Conservation (phyloP, 2,329 filamentous ascomycete species). For the Venturia carpophila region DNA sequence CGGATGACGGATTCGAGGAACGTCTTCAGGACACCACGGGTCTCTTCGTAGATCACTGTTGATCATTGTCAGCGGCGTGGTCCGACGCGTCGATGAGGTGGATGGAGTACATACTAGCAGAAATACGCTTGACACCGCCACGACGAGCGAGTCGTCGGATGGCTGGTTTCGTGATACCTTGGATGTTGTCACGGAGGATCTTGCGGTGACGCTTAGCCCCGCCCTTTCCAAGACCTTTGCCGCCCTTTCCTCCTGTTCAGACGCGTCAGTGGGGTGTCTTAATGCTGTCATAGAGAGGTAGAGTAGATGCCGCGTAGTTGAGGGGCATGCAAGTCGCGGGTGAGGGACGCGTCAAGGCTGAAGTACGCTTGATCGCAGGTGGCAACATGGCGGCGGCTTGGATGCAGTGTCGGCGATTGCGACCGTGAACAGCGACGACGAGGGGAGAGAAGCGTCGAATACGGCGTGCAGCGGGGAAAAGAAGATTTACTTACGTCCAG, state of each 20-base stretch:
- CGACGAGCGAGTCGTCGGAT: constrained; percentile 48
- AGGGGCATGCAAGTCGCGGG: background rate
- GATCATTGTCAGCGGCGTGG: constrained; percentile 8
- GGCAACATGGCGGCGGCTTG: constrained; percentile 1
- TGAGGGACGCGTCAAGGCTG: constrained; percentile 15
- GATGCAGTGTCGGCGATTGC: constrained; percentile 17
- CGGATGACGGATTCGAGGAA: constrained; percentile 72
- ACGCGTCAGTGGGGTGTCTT: constrained; percentile 26
- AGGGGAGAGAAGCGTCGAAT: constrained; percentile 21
- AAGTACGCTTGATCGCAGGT: background rate
- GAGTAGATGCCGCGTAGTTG: constrained; percentile 16
- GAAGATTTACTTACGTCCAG: constrained; percentile 36
- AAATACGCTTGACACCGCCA: constrained; percentile 48
- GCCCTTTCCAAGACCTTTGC: constrained; percentile 48
- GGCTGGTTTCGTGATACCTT: constrained; percentile 48
- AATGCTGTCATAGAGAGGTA: constrained; percentile 21
- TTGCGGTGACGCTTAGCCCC: constrained; percentile 49
- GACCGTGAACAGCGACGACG: constrained; percentile 22
- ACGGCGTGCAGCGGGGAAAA: constrained; percentile 15
- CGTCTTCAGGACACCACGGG: constrained; percentile 67
- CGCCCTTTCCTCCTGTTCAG: constrained; percentile 44
- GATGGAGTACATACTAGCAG: constrained; percentile 36
- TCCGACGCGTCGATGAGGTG: background rate
- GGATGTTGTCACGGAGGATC: constrained; percentile 50
- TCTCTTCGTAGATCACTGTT: constrained; percentile 70